Evolutionary conservation across 2,329 filamentous ascomycete genomes (phyloP).

Genomic region (Huntiella abstrusa): DNA sequence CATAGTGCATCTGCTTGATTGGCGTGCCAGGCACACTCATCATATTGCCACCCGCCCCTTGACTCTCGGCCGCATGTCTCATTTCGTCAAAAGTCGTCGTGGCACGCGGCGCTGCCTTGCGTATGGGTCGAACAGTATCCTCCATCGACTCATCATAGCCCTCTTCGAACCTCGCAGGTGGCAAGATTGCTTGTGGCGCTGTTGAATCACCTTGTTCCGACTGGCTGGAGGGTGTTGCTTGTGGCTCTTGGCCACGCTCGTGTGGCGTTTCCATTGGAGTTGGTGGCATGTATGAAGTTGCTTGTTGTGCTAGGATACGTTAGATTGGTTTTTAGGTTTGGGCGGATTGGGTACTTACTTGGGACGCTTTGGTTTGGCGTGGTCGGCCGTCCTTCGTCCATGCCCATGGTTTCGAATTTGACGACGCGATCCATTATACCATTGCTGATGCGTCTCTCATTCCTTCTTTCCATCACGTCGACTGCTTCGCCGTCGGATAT

Average conservation of each 20-base stretch:
- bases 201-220: background rate
- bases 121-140: slow-evolving; percentile 41
- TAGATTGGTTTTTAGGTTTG: background rate
- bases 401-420: slow-evolving; percentile 36
- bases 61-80: slow-evolving; percentile 34
- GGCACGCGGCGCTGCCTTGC: slow-evolving; percentile 24
- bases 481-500: slow-evolving; percentile 27
- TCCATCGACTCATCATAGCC: slow-evolving; percentile 48
- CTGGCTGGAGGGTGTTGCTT: slow-evolving; percentile 12
- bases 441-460: slow-evolving; percentile 33
- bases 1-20: slow-evolving; percentile 23
- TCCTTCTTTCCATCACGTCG: background rate
- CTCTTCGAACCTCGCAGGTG: slow-evolving; percentile 34
- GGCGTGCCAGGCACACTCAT: slow-evolving; percentile 8
- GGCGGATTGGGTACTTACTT: slow-evolving; percentile 27
- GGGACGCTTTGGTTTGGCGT: slow-evolving; percentile 28
- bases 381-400: slow-evolving; percentile 4
- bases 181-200: slow-evolving; percentile 20
- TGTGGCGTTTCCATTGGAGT: slow-evolving; percentile 47
- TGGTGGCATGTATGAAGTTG: slow-evolving; percentile 41
- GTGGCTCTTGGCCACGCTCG: slow-evolving; percentile 20
- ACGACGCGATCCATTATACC: slow-evolving; percentile 40
- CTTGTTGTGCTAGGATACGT: slow-evolving; percentile 2
- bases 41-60: slow-evolving; percentile 12
- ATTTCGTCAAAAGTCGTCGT: slow-evolving; percentile 40